A percentile compares a stretch with the other conserved stretches of the same genome.
phyloP scores from a whole-genome alignment of 345 rosid genomes.

The Rhodomyrtus tomentosa region DNA sequence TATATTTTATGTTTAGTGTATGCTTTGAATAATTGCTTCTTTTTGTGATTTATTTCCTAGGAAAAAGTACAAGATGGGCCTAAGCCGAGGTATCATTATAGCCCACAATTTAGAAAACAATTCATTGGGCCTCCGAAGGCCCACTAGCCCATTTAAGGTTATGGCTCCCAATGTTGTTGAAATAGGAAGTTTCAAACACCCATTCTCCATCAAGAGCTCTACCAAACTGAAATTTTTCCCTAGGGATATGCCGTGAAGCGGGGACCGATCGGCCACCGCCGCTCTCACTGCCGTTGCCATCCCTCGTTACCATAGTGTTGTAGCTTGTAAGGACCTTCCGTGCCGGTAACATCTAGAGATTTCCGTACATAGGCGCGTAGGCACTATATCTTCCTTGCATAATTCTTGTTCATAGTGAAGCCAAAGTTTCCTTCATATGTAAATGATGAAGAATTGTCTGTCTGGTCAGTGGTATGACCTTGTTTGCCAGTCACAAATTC shows the following conservation, averaged over 20 bases:
- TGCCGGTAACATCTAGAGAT: background rate
- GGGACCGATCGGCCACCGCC: background rate
- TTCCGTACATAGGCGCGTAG: background rate
- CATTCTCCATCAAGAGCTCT: background rate
- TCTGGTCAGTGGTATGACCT: too few relatives aligned
- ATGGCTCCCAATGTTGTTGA: background rate
- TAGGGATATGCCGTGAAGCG: background rate
- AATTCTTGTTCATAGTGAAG: background rate
- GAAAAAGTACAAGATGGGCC: background rate
- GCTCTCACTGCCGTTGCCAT: background rate
- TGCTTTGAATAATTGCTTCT: background rate
- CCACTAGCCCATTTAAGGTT: background rate
- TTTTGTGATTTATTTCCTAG: background rate
- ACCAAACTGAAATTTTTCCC: background rate
- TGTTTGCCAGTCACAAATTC: too few relatives aligned
- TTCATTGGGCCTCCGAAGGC: background rate
- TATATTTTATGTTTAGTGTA: background rate
- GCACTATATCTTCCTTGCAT: fast-evolving
- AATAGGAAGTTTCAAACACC: background rate
- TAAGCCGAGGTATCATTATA: background rate
- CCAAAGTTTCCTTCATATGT: too few relatives aligned
- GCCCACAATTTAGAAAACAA: background rate
- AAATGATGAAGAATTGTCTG: too few relatives aligned
- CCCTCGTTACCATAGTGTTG: background rate
- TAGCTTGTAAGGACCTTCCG: background rate